phyloP scores from a whole-genome alignment of 495 filamentous ascomycete species.

The Geoglossum glabrum region DNA sequence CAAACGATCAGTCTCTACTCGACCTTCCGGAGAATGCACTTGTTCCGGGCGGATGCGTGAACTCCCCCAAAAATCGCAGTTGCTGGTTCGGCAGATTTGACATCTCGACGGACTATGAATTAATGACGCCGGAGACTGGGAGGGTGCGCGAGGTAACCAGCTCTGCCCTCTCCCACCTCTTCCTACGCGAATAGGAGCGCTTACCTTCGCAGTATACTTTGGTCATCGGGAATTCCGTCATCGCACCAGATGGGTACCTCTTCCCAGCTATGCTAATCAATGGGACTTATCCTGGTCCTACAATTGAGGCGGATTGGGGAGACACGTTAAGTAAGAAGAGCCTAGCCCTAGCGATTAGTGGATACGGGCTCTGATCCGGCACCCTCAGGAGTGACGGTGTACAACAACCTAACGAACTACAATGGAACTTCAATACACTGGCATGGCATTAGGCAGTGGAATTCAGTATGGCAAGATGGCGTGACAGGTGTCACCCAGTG shows the following conservation, averaged over 20 bases:
- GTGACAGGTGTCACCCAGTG: conserved; percentile 29
- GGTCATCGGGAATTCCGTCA: background rate
- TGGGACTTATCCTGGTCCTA: conserved; percentile 1
- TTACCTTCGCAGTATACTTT: background rate
- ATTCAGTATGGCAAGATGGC: conserved; percentile 11
- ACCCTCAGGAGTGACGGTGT: conserved; percentile 15
- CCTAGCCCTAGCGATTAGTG: background rate
- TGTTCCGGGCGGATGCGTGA: too few species aligned
- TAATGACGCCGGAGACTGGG: too few species aligned
- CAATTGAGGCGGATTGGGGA: conserved; percentile 11
- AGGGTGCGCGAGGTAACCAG: too few species aligned
- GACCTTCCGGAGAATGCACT: too few species aligned
- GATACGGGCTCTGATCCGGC: background rate
- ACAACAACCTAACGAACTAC: conserved; percentile 14
- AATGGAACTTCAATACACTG: conserved; percentile 23
- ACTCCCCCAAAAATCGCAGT: too few species aligned
- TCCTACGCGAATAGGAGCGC: too few species aligned
- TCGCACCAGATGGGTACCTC: background rate
- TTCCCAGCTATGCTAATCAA: background rate
- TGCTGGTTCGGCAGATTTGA: too few species aligned
- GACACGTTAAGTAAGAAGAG: conserved; percentile 1
- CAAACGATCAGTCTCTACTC: too few species aligned
- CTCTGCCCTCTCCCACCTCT: too few species aligned
- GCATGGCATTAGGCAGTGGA: conserved; percentile 23
- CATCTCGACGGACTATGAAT: too few species aligned